These are phyloP conservation scores for Gleditsia sinensis DNA, from an alignment of 306 rosid genomes.

Conservation along the genomic window DNA sequence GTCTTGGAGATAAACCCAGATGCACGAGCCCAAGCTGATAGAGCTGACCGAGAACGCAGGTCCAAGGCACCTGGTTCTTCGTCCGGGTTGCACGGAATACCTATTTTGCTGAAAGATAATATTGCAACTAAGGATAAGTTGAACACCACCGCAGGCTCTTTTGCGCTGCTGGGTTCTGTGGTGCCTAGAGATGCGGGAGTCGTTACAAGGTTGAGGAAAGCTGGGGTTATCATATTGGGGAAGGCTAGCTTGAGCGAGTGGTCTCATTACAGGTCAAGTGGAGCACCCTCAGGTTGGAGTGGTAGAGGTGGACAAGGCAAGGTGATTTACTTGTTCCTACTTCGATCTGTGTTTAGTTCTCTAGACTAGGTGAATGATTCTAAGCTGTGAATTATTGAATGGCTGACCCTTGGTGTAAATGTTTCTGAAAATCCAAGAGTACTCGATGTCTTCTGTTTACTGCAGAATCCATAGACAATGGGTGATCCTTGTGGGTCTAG, in stretches of 20 bases:
- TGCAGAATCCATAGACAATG: constrained; percentile 55
- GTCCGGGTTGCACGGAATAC: constrained; percentile 62
- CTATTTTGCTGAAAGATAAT: constrained; percentile 63
- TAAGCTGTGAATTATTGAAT: not conserved
- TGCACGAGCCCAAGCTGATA: constrained; percentile 52
- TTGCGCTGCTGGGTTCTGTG: constrained; percentile 58
- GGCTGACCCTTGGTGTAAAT: not conserved
- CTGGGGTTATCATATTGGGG: constrained; percentile 74
- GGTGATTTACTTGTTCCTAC: constrained; percentile 36
- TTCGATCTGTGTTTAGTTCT: not conserved
- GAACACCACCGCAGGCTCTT: constrained; percentile 73
- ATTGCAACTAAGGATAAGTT: constrained; percentile 70
- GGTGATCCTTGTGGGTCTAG: constrained; percentile 62
- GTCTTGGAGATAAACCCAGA: constrained; percentile 70
- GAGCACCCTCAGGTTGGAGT: constrained; percentile 53
- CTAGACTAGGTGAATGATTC: not conserved
- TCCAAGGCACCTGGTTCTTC: constrained; percentile 10
- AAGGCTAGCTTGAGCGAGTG: constrained; percentile 68
- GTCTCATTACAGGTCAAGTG: constrained; percentile 37
- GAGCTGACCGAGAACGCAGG: constrained; percentile 47
- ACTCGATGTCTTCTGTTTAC: too few relatives aligned
- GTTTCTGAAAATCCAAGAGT: too few relatives aligned
- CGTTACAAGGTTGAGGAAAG: constrained; percentile 54
- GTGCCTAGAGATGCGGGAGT: constrained; percentile 75
- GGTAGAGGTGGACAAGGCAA: constrained; percentile 64